Percentiles rank a stretch among this genome's conserved stretches.
These are phyloP conservation scores for Vitis hybrid DNA, from an alignment of 177 flowering plant genomes.

Conservation along the genomic window DNA sequence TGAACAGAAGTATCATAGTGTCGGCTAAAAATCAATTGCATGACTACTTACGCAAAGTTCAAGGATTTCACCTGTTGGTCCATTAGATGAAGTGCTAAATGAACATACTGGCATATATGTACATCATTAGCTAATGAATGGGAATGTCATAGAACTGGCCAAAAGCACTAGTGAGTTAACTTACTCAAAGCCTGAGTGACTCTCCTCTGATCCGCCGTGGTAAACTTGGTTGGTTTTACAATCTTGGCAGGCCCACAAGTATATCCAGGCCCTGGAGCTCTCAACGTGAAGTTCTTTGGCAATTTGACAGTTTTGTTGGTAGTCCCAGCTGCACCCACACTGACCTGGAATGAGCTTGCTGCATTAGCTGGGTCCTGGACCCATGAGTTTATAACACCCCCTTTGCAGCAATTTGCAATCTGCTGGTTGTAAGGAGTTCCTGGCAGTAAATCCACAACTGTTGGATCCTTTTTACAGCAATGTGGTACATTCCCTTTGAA, in stretches of 20 bases:
- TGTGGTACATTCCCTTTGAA: conserved; percentile 49
- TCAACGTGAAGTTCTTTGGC: conserved; percentile 59
- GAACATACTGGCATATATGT: too few species aligned
- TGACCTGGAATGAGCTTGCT: conserved; percentile 50
- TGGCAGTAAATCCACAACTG: conserved; percentile 51
- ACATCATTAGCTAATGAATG: not conserved
- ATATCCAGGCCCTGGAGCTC: conserved; percentile 58
- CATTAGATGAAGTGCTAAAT: too few species aligned
- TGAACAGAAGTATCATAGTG: too few species aligned
- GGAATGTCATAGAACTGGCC: not conserved
- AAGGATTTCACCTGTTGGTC: too few species aligned
- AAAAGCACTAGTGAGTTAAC: conserved; percentile 12
- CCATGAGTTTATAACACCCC: conserved; percentile 52
- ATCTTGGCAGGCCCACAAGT: conserved; percentile 62
- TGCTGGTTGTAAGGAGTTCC: conserved; percentile 64
- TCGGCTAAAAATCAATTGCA: too few species aligned
- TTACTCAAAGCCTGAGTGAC: conserved; percentile 61
- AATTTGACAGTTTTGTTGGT: conserved; percentile 49
- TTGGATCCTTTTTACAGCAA: conserved; percentile 56
- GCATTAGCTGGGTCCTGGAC: conserved; percentile 50
- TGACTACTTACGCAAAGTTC: too few species aligned
- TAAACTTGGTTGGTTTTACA: conserved; percentile 39
- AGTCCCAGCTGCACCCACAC: conserved; percentile 60
- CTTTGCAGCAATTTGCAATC: conserved; percentile 63
- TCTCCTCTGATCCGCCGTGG: conserved; percentile 42